Evolutionary conservation across 176 grass and related monocot species (phyloP).

Genomic region (Dendrocalamus sinicus): DNA sequence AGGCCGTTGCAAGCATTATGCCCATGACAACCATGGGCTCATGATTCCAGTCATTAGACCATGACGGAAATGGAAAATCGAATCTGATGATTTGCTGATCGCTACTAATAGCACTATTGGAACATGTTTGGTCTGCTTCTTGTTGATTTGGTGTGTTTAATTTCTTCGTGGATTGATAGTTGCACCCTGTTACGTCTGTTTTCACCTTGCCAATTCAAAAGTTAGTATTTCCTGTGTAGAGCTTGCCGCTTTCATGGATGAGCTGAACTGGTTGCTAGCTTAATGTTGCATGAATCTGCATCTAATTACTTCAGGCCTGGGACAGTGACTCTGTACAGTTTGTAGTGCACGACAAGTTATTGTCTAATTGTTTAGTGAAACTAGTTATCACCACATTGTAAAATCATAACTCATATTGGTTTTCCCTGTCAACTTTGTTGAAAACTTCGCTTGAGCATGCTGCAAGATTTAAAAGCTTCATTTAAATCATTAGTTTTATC

Average conservation of each 20-base stretch:
- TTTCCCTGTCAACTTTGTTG: neutral
- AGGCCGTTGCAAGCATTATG: neutral
- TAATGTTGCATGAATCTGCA: neutral
- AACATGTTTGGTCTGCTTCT: neutral
- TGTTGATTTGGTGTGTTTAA: neutral
- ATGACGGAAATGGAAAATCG: neutral
- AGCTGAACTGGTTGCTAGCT: neutral
- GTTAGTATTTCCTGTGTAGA: neutral
- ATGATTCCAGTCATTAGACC: neutral
- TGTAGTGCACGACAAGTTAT: neutral
- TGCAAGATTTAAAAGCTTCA: neutral
- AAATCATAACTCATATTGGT: neutral
- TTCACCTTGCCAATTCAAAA: neutral
- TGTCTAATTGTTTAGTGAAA: neutral
- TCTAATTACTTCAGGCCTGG: neutral
- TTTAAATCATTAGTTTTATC: neutral
- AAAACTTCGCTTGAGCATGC: neutral
- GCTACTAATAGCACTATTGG: neutral
- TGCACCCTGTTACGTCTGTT: neutral
- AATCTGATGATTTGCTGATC: neutral
- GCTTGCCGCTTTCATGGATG: conserved; percentile 2
- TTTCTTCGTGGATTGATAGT: too few relatives aligned
- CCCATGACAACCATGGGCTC: neutral
- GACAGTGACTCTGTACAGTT: neutral
- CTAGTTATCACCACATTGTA: neutral